phyloP scores from a whole-genome alignment of 2,329 filamentous ascomycete genomes.

The Plectosphaerella sp. region DNA sequence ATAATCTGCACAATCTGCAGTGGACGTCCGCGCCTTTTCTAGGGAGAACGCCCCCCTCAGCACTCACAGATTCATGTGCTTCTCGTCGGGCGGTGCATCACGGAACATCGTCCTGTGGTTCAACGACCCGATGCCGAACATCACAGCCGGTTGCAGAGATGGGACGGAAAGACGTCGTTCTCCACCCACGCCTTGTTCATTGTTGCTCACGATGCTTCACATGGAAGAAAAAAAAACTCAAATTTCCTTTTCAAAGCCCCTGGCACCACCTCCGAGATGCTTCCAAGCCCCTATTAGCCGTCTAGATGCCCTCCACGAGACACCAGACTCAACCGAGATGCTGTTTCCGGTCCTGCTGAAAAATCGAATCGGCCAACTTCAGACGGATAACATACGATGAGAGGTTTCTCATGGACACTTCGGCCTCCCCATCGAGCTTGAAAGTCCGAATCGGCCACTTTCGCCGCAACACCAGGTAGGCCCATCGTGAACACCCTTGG shows the following conservation, averaged over 20 bases:
- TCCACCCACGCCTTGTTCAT: too few relatives aligned
- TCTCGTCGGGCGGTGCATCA: too few relatives aligned
- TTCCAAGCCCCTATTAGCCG: background rate
- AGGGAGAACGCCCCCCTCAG: background rate
- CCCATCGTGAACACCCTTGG: background rate
- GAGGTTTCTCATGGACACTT: background rate
- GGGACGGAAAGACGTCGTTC: too few relatives aligned
- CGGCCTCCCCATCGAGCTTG: background rate
- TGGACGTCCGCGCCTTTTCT: background rate
- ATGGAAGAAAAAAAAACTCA: background rate
- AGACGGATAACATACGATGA: background rate
- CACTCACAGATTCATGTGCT: too few relatives aligned
- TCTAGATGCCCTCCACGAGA: background rate
- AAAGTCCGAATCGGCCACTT: background rate
- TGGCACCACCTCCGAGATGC: background rate
- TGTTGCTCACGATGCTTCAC: too few relatives aligned
- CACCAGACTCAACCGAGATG: background rate
- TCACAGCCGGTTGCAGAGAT: background rate
- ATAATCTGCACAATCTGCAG: background rate
- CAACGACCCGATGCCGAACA: too few relatives aligned
- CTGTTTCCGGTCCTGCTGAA: background rate
- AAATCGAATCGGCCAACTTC: background rate
- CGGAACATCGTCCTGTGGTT: too few relatives aligned
- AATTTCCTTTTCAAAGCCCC: background rate
- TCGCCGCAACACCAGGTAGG: background rate